Conservation (phyloP, 1,284 basidiomycete genomes). For the Inonotus hispidus region DNA sequence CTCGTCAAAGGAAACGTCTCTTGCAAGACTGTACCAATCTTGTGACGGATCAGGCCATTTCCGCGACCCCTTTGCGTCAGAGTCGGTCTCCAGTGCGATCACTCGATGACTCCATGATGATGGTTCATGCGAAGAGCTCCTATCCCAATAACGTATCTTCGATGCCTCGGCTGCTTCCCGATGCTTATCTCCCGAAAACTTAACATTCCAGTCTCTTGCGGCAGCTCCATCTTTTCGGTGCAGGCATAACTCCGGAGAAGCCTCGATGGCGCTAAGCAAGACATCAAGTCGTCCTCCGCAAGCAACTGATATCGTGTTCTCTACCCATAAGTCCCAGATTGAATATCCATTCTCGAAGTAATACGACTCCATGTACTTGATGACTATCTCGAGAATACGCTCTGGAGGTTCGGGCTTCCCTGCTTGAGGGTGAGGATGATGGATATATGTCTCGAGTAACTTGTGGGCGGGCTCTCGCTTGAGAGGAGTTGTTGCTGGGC, state of each 20-base stretch:
- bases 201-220: constrained; percentile 12
- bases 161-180: constrained; percentile 2
- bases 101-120: not conserved
- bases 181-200: constrained; percentile 10
- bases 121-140: not conserved
- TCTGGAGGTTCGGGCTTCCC: constrained; percentile 35
- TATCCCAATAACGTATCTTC: not conserved
- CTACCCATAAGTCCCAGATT: constrained; percentile 16
- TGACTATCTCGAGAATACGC: not conserved
- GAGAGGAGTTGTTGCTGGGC: constrained; percentile 23
- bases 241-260: not conserved
- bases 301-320: constrained; percentile 8
- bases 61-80: not conserved
- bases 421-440: constrained; percentile 45
- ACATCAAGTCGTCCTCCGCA: constrained; percentile 14
- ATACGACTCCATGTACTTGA: constrained; percentile 2
- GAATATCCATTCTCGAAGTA: constrained; percentile 11
- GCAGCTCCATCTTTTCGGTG: not conserved
- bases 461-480: constrained; percentile 35
- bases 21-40: not conserved
- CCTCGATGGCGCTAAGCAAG: constrained; percentile 5
- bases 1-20: not conserved
- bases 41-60: not conserved
- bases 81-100: not conserved
- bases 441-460: constrained; percentile 45